phyloP scores from a whole-genome alignment of 305 asterid genomes.

The Solanum hybrid region DNA sequence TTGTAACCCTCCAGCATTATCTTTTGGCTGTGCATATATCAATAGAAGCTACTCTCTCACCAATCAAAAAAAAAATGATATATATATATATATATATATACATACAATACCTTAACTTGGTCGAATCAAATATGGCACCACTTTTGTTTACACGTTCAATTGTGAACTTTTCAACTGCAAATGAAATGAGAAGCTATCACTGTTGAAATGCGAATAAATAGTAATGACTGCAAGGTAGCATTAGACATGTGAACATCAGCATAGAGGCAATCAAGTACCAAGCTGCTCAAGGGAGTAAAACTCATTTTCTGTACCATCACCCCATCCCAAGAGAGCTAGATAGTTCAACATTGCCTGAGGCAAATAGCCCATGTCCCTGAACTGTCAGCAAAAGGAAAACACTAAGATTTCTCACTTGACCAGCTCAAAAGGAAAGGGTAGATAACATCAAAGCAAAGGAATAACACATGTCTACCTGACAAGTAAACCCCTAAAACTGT shows the following conservation, averaged over 20 bases:
- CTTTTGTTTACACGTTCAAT: conserved; percentile 89
- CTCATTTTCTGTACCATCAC: conserved; percentile 93
- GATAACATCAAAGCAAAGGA: conserved; percentile 7
- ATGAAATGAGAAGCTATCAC: conserved; percentile 17
- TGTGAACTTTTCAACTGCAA: conserved; percentile 75
- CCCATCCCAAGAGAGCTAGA: conserved; percentile 96
- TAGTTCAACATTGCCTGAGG: conserved; percentile 90
- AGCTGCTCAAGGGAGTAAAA: conserved; percentile 77
- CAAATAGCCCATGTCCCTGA: conserved; percentile 82
- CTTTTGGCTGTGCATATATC: not conserved
- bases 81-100: not conserved
- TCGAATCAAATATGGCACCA: conserved; percentile 81
- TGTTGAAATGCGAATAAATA: not conserved
- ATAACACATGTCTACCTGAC: not conserved
- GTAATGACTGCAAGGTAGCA: not conserved
- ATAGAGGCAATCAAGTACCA: conserved; percentile 40
- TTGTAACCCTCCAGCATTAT: not conserved
- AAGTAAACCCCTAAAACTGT: not conserved
- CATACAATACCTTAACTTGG: conserved; percentile 68
- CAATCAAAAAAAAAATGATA: not conserved
- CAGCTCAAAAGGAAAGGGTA: not conserved
- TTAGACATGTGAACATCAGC: not conserved
- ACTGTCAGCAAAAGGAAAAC: conserved; percentile 36
- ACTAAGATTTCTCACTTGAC: conserved; percentile 1
- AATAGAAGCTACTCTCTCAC: not conserved